Evolutionary conservation across 1,284 basidiomycete genomes (phyloP), one percentile per base, ranked within the genome.

Genomic region (Sporisorium reilianum): DNA sequence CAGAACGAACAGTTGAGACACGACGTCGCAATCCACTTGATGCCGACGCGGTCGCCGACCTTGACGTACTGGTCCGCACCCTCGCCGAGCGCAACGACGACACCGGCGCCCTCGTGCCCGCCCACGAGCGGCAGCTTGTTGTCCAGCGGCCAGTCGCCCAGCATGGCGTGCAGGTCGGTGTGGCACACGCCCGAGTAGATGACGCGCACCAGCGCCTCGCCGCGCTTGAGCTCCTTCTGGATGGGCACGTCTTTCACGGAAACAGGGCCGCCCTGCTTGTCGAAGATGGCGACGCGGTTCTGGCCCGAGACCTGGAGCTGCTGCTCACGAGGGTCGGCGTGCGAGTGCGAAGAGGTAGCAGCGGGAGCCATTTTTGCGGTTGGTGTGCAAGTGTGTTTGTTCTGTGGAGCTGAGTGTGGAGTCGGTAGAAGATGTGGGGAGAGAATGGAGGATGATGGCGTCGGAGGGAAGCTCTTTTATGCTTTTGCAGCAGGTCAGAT

Each of bases 171-270:
- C 38, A 78, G 62, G 41, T 74, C 77, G 28, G 75, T 79, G 68
- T 79, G 77, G 68, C 77, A 79, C 25, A 79, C 74, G 22, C 73
- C 73, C 1, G 64, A 55, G 67, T 72, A 81, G 62, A 78, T 75
- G 84, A 95, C 87, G 84, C 91, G 90, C 85, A 95, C 88, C 72
- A 95, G 90, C 78, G 91, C 93, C 86, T 95, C 90, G 60, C 92
- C 92, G 1, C 91, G 90, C 25, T 87, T 87, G 85, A 95, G 91
- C 16, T 92, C 88, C 22, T 87, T 86, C 59, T 87, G 89, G 79
- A 95, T 91, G 23, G 86, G 59, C 11, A 61, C 51, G 16, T 68
- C 58, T 20, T 70, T 61, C 63, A 81, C 51, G 4, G 59, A 63
- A 46, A 80, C 66, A 28, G 76, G 73, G 18, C 79, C 77, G 23